Percentiles rank a stretch among this genome's conserved stretches.
These are phyloP conservation scores for Penicillium verrucosum DNA, from an alignment of 2,329 filamentous ascomycete genomes.

Conservation along the genomic window DNA sequence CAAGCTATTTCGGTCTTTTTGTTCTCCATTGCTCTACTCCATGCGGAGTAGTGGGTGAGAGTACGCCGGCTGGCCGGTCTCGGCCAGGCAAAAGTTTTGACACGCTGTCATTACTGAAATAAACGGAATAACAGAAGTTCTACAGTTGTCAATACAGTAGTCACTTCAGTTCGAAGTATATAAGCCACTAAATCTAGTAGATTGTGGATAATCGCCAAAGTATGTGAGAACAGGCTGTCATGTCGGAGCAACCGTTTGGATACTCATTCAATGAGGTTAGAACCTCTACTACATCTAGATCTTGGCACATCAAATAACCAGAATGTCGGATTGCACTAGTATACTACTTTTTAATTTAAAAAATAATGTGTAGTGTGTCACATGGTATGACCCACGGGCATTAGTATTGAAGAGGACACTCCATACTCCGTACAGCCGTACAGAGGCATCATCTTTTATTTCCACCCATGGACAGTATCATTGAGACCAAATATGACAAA, in stretches of 20 bases:
- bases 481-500: neutral
- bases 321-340: neutral
- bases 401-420: neutral
- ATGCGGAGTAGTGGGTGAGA: neutral
- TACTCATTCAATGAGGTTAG: neutral
- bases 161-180: too few species aligned
- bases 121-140: neutral
- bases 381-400: too few species aligned
- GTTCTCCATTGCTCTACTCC: neutral
- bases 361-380: neutral
- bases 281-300: neutral
- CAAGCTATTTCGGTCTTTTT: neutral
- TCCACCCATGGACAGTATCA: neutral
- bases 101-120: neutral
- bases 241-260: neutral
- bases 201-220: neutral
- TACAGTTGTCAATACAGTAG: too few species aligned
- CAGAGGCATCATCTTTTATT: neutral
- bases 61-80: neutral
- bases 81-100: neutral
- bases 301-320: slow-evolving; percentile 7
- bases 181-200: neutral
- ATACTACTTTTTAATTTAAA: neutral
- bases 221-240: neutral
- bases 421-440: neutral